Percentiles rank a stretch among this genome's conserved stretches.
phyloP scores from a whole-genome alignment of 805 yeast species.

The Peterozyma toletana region DNA sequence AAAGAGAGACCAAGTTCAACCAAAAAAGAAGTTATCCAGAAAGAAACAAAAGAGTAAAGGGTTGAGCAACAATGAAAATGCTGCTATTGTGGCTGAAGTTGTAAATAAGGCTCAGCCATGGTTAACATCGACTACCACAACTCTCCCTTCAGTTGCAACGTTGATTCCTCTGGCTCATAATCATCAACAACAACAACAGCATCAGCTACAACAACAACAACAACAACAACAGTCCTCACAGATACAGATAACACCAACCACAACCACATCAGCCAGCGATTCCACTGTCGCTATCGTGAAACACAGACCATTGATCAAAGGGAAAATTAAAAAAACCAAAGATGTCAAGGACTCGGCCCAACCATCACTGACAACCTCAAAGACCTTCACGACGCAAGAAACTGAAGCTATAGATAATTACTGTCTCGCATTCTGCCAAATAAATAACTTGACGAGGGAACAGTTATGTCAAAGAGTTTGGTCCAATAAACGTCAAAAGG shows the following conservation, averaged over 20 bases:
- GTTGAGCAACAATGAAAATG: constrained; percentile 4
- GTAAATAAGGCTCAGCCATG: constrained; percentile 4
- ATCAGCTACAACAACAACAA: not conserved
- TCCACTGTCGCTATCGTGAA: not conserved
- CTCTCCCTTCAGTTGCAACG: not conserved
- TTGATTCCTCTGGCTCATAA: too few relatives aligned
- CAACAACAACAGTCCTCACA: not conserved
- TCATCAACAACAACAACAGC: not conserved
- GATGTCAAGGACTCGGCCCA: not conserved
- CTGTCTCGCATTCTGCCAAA: constrained; percentile 58
- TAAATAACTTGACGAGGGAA: constrained; percentile 53
- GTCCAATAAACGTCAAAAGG: constrained; percentile 79
- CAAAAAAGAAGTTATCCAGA: not conserved
- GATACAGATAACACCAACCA: not conserved
- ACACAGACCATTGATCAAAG: not conserved
- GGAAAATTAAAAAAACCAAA: not conserved
- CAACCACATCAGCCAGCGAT: not conserved
- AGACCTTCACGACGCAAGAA: constrained; percentile 57
- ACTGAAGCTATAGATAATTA: constrained; percentile 64
- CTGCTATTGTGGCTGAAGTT: constrained; percentile 7
- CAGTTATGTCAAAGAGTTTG: constrained; percentile 81
- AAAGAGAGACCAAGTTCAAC: not conserved
- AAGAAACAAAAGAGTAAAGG: not conserved
- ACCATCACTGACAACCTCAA: constrained; percentile 9
- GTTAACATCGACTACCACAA: not conserved